These are phyloP conservation scores for Rhizopus delemar DNA, from an alignment of 371 early-diverging fungal species.

Conservation along the genomic window DNA sequence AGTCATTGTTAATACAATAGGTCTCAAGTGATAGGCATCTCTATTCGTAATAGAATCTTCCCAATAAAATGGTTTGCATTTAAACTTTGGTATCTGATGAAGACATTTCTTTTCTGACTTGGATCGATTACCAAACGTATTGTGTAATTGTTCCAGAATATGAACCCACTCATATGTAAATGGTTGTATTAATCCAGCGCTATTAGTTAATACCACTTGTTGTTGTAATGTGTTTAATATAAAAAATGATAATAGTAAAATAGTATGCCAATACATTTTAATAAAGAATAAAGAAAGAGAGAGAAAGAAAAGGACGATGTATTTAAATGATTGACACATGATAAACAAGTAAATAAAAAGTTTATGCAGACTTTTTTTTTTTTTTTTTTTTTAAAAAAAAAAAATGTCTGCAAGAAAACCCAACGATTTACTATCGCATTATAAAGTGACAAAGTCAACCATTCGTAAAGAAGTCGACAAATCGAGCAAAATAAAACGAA, in stretches of 20 bases:
- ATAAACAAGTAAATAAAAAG: not conserved
- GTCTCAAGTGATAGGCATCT: constrained; percentile 57
- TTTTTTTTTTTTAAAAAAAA: not conserved
- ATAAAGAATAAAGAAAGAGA: not conserved
- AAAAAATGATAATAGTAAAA: not conserved
- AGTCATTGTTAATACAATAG: constrained; percentile 39
- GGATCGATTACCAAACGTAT: constrained; percentile 40
- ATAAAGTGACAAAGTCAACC: not conserved
- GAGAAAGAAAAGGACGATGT: not conserved
- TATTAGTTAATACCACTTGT: not conserved
- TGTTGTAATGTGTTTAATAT: not conserved
- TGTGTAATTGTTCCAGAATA: constrained; percentile 50
- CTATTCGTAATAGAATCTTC: constrained; percentile 39
- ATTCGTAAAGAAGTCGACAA: constrained; percentile 8
- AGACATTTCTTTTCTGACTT: constrained; percentile 34
- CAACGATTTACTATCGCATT: constrained; percentile 12
- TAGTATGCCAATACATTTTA: not conserved
- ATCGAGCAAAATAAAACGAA: constrained; percentile 25
- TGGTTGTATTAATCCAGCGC: constrained; percentile 17
- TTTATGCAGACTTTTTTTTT: not conserved
- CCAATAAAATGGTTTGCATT: constrained; percentile 48
- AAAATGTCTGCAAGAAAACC: constrained; percentile 29
- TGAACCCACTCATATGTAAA: constrained; percentile 53
- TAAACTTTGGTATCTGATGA: constrained; percentile 42
- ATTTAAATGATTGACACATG: not conserved